Percentiles rank a stretch among this genome's conserved stretches.
phyloP scores from a whole-genome alignment of 345 rosid species.

The Moricandia moricandioides region DNA sequence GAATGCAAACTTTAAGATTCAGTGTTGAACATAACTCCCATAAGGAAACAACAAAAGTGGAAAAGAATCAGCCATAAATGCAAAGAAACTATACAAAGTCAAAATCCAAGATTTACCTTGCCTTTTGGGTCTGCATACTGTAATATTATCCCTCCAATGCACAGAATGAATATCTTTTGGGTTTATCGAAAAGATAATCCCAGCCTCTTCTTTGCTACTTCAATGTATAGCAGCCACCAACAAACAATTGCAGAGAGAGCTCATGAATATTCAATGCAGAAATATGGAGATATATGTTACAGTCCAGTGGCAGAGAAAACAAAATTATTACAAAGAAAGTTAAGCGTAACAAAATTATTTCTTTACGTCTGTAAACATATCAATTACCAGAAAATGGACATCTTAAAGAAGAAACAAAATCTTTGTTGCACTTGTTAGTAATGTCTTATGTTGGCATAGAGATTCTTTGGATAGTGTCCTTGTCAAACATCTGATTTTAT shows the following conservation, averaged over 20 bases:
- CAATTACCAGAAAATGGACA: slow-evolving; percentile 5
- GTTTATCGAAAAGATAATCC: slow-evolving; percentile 22
- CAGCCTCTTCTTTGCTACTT: slow-evolving; percentile 41
- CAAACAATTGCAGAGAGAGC: slow-evolving; percentile 43
- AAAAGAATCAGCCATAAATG: slow-evolving; percentile 29
- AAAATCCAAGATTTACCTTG: slow-evolving; percentile 56
- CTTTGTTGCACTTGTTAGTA: slow-evolving; percentile 10
- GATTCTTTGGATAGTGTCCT: neutral
- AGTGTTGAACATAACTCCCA: slow-evolving; percentile 21
- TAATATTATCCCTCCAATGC: slow-evolving; percentile 21
- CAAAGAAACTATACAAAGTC: slow-evolving; percentile 16
- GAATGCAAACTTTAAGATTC: slow-evolving; percentile 26
- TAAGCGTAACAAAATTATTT: slow-evolving; percentile 8
- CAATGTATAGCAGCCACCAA: slow-evolving; percentile 59
- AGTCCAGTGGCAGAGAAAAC: slow-evolving; percentile 33
- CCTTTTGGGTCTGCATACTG: slow-evolving; percentile 86
- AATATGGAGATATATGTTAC: slow-evolving; percentile 17
- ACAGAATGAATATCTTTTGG: slow-evolving; percentile 24
- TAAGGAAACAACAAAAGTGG: slow-evolving; percentile 24
- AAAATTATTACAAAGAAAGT: slow-evolving; percentile 26
- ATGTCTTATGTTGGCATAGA: slow-evolving; percentile 7
- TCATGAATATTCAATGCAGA: slow-evolving; percentile 32
- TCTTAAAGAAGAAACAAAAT: slow-evolving; percentile 24
- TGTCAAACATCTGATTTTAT: neutral
- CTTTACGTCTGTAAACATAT: neutral